A percentile compares a stretch with the other conserved stretches of the same genome.
phyloP scores from a whole-genome alignment of 2,329 filamentous ascomycete genomes.

The Knufia petricola region DNA sequence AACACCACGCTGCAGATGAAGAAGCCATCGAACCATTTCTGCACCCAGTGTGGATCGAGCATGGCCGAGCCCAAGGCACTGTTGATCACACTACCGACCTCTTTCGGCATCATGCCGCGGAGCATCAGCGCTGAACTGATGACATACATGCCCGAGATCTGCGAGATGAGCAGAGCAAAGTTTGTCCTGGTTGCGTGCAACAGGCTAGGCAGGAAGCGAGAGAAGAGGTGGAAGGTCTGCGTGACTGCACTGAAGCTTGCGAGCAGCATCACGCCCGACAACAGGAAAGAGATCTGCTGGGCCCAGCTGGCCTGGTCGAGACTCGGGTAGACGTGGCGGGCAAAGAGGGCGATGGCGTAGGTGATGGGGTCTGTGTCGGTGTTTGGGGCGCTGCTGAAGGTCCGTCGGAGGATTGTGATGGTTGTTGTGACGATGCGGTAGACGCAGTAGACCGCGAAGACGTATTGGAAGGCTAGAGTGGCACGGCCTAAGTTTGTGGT shows the following conservation, averaged over 20 bases:
- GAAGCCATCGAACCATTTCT: conserved; percentile 82
- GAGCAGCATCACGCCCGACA: conserved; percentile 73
- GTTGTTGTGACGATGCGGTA: conserved; percentile 70
- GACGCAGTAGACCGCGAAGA: conserved; percentile 72
- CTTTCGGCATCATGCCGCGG: conserved; percentile 65
- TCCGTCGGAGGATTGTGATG: conserved; percentile 56
- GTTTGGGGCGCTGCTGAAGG: conserved; percentile 37
- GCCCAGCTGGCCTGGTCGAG: conserved; percentile 77
- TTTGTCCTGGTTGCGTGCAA: conserved; percentile 66
- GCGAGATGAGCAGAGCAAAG: conserved; percentile 66
- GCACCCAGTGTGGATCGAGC: conserved; percentile 61
- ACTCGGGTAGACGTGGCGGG: conserved; percentile 72
- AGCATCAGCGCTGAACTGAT: conserved; percentile 70
- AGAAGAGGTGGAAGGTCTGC: conserved; percentile 77
- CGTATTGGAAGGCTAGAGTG: conserved; percentile 53
- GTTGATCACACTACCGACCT: conserved; percentile 66
- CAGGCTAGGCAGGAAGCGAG: conserved; percentile 62
- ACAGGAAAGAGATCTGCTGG: conserved; percentile 71
- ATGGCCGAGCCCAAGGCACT: conserved; percentile 64
- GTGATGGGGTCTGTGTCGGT: conserved; percentile 74
- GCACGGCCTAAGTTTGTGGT: conserved; percentile 58
- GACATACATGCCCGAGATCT: conserved; percentile 76
- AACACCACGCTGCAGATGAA: conserved; percentile 60
- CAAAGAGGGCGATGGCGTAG: conserved; percentile 68
- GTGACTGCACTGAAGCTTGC: conserved; percentile 72